Conservation (phyloP, 108 stramenopile species). For the Skeletonema tropicum region DNA sequence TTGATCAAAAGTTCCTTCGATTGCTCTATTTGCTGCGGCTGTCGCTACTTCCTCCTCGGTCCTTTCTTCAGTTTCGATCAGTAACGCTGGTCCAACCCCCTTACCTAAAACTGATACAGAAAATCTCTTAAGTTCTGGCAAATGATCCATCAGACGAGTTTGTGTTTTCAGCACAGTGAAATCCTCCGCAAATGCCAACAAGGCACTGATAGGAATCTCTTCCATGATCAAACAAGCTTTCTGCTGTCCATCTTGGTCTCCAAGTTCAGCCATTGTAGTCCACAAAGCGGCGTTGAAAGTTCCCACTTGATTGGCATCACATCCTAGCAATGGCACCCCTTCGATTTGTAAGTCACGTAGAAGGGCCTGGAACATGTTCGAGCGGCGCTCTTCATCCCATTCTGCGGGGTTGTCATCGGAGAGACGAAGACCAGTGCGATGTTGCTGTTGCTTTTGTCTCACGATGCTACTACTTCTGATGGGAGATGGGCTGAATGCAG, state of each 20-base stretch:
- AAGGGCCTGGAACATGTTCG: conserved; percentile 66
- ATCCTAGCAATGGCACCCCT: conserved; percentile 78
- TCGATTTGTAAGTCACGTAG: conserved; percentile 80
- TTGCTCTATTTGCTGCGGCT: conserved; percentile 18
- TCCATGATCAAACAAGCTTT: conserved; percentile 77
- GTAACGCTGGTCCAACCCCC: conserved; percentile 75
- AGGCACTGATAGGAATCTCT: conserved; percentile 61
- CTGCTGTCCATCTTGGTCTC: conserved; percentile 36
- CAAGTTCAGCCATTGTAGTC: conserved; percentile 82
- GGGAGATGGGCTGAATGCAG: conserved; percentile 1
- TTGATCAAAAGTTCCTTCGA: conserved; percentile 44
- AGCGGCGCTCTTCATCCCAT: conserved; percentile 57
- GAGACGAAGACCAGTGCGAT: background rate
- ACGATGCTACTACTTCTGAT: background rate
- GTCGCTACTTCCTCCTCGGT: conserved; percentile 27
- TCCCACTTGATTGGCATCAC: conserved; percentile 71
- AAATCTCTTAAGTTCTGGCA: conserved; percentile 73
- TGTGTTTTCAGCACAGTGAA: conserved; percentile 69
- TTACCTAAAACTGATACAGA: conserved; percentile 69
- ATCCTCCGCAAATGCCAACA: conserved; percentile 71
- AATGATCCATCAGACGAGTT: conserved; percentile 48
- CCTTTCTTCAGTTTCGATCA: conserved; percentile 64
- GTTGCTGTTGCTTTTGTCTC: background rate
- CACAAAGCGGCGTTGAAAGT: conserved; percentile 77
- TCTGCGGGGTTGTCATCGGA: conserved; percentile 41